Conservation (phyloP, 345 rosid genomes). For the Euphorbia lathyris region DNA sequence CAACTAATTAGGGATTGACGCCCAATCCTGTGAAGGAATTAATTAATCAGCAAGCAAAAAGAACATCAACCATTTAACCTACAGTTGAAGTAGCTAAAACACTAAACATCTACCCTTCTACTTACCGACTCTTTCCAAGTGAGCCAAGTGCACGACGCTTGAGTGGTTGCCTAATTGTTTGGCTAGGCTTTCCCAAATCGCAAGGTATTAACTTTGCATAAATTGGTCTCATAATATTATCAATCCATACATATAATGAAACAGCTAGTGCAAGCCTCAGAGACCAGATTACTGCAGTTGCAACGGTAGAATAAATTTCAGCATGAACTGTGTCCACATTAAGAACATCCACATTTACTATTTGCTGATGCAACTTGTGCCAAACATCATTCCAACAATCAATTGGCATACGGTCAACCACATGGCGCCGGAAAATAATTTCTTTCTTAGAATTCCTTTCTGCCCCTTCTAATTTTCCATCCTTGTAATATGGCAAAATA, state of each 20-base stretch:
- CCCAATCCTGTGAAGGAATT: not conserved
- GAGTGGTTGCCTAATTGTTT: conserved; percentile 53
- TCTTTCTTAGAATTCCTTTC: conserved; percentile 48
- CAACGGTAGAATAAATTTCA: conserved; percentile 76
- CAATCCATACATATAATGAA: conserved; percentile 77
- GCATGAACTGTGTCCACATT: conserved; percentile 77
- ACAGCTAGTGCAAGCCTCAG: conserved; percentile 82
- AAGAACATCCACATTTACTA: conserved; percentile 74
- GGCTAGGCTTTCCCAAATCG: conserved; percentile 74
- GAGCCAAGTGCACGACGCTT: conserved; percentile 84
- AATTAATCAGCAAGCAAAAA: not conserved
- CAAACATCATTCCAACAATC: conserved; percentile 97
- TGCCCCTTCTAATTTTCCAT: conserved; percentile 42
- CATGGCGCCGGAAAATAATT: conserved; percentile 73
- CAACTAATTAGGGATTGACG: not conserved
- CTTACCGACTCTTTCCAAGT: conserved; percentile 89
- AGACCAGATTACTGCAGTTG: conserved; percentile 87
- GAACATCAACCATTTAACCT: not conserved
- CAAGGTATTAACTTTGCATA: conserved; percentile 88
- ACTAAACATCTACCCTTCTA: conserved; percentile 17
- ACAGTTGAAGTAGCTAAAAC: not conserved
- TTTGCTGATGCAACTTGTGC: conserved; percentile 86
- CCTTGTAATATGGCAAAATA: conserved; percentile 80
- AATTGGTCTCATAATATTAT: conserved; percentile 73
- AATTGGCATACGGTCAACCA: conserved; percentile 87